phyloP scores from a whole-genome alignment of 1,284 basidiomycete genomes.

The Cutaneotrichosporon sp. region DNA sequence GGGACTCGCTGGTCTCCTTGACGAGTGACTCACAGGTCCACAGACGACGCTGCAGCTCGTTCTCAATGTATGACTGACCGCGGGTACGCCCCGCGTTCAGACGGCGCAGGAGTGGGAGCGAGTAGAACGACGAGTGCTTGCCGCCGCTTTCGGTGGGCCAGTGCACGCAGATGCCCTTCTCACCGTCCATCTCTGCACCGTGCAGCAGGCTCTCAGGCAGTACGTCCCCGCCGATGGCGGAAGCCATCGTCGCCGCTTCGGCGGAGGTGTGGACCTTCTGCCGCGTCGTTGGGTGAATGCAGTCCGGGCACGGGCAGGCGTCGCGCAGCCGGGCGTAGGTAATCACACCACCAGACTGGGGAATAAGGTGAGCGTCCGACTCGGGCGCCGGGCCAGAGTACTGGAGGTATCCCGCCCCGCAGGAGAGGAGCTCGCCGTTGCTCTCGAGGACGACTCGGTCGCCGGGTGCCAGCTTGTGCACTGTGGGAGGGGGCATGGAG shows the following conservation, averaged over 20 bases:
- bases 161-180: conserved; percentile 8
- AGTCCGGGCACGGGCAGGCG: conserved; percentile 56
- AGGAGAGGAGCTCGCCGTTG: conserved; percentile 4
- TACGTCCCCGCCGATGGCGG: conserved; percentile 52
- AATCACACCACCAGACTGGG: conserved; percentile 5
- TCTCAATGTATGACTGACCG: conserved; percentile 8
- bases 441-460: conserved; percentile 6
- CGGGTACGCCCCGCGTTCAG: conserved; percentile 7
- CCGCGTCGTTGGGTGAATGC: conserved; percentile 64
- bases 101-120: conserved; percentile 10
- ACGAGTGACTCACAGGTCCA: conserved; percentile 10
- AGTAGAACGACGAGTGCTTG: conserved; percentile 15
- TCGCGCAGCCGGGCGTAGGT: conserved; percentile 55
- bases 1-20: neutral
- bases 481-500: neutral
- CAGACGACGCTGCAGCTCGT: conserved; percentile 10
- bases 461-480: neutral
- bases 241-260: conserved; percentile 10
- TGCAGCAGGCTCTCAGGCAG: conserved; percentile 28
- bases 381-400: conserved; percentile 11
- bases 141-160: conserved; percentile 6
- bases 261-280: conserved; percentile 65
- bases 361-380: neutral
- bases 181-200: conserved; percentile 1
- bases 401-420: conserved; percentile 11